Evolutionary conservation across 2,329 filamentous ascomycete genomes (phyloP), one percentile per base, ranked within the genome.

Genomic region (Diaporthe sp.): DNA sequence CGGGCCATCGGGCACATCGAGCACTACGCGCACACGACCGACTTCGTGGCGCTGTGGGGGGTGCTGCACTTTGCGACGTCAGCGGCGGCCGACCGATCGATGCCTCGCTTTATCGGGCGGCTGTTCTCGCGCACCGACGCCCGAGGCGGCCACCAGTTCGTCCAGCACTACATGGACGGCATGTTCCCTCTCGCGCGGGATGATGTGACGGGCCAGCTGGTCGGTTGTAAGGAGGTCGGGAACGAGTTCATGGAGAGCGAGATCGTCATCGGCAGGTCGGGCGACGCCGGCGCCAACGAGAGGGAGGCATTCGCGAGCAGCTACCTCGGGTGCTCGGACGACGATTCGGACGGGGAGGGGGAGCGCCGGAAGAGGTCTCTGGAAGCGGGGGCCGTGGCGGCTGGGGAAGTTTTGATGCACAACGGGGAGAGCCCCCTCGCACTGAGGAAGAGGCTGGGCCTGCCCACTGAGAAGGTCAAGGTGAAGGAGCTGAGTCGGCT

Each of bases 41-140:
- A 97, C 78, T 94, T 94, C 77, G 93, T 96, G 3, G 89, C 93
- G 5, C 84, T 91, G 13, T 94, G 93, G 88, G 94, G 94, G 1
- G 90, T 95, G 8, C 85, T 96, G 47, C 89, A 94, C 80, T 95
- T 94, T 37, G 87, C 88, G 69, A 82, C 83, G 32, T 80, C 86
- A 2, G 81, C 83, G 0, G 88, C 79, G 58, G 82, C 77, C 37
- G 81, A 81, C 0, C 82, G 81, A 30, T 82, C 86, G 58, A 86
- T 92, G 75, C 90, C 91, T 68, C 87, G 91, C 56, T 93, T 92
- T 79, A 86, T 92, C 51, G 90, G 90, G 13, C 85, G 88, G 22
- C 86, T 93, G n/a, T 93, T 93, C 79, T 86, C 86, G 12, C 86
- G 89, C 22, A 84, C 86, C 1, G 56, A 74, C 30, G 80, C 84